Conservation (phyloP, 345 rosid genomes). For the Citrus sp. region DNA sequence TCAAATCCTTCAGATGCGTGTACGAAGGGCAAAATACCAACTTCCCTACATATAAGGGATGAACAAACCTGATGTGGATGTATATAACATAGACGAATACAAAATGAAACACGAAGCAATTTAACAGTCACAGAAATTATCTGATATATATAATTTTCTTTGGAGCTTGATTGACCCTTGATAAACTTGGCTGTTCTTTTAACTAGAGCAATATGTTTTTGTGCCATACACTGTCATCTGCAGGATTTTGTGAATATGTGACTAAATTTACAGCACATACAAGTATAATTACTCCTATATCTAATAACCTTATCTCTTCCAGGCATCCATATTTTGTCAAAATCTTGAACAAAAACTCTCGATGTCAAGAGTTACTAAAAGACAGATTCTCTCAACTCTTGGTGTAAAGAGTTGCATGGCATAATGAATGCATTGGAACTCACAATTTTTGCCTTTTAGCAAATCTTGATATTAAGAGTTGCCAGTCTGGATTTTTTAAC, state of each 20-base stretch:
- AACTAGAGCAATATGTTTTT: neutral
- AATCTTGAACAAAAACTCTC: neutral
- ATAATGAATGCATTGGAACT: neutral
- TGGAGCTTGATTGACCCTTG: neutral
- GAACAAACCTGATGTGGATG: neutral
- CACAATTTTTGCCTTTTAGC: neutral
- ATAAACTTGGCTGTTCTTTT: neutral
- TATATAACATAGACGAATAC: neutral
- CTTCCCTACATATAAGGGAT: neutral
- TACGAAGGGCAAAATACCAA: neutral
- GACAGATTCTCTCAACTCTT: neutral
- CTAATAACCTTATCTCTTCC: neutral
- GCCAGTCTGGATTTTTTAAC: neutral
- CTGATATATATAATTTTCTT: neutral
- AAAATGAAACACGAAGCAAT: neutral
- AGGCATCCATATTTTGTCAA: neutral
- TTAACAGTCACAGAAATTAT: neutral
- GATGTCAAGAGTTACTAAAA: neutral
- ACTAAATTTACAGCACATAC: neutral
- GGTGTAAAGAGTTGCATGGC: neutral
- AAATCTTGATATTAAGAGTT: neutral
- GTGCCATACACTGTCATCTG: neutral
- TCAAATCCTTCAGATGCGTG: neutral
- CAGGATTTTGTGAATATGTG: neutral
- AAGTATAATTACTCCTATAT: neutral